phyloP scores from a whole-genome alignment of 116 monocot species.

The Cymodocea nodosa region DNA sequence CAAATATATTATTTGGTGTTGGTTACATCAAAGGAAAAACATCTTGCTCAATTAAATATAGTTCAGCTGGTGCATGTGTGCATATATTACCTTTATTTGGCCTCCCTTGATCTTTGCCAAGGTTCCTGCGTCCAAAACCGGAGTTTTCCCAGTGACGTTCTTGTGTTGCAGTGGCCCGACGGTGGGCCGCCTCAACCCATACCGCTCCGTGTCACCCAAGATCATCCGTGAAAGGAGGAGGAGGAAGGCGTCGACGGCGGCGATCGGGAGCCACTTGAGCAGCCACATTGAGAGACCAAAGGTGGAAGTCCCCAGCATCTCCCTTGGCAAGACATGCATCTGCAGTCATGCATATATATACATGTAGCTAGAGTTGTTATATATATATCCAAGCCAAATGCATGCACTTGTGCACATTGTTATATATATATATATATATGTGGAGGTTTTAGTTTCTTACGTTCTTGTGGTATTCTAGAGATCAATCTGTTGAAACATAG shows the following conservation, averaged over 20 bases:
- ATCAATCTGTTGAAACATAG: too few species aligned
- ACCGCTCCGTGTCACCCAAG: conserved; percentile 34
- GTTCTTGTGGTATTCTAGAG: too few species aligned
- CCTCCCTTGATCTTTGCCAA: conserved; percentile 49
- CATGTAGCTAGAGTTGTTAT: too few species aligned
- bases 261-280: conserved; percentile 38
- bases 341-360: neutral
- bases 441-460: too few species aligned
- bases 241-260: conserved; percentile 33
- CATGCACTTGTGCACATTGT: too few species aligned
- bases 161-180: conserved; percentile 61
- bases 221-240: conserved; percentile 30
- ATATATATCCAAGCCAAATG: too few species aligned
- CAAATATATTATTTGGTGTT: too few species aligned
- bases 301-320: conserved; percentile 49
- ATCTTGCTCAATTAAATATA: too few species aligned
- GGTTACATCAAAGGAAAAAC: too few species aligned
- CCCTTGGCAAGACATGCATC: conserved; percentile 30
- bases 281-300: conserved; percentile 61
- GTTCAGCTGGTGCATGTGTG: too few species aligned
- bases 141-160: conserved; percentile 15
- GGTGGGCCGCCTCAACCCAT: conserved; percentile 36
- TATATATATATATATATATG: too few species aligned
- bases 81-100: conserved; percentile 28
- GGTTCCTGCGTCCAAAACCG: conserved; percentile 44